phyloP scores from a whole-genome alignment of 1,284 basidiomycete species.

The Porodaedalea pini region DNA sequence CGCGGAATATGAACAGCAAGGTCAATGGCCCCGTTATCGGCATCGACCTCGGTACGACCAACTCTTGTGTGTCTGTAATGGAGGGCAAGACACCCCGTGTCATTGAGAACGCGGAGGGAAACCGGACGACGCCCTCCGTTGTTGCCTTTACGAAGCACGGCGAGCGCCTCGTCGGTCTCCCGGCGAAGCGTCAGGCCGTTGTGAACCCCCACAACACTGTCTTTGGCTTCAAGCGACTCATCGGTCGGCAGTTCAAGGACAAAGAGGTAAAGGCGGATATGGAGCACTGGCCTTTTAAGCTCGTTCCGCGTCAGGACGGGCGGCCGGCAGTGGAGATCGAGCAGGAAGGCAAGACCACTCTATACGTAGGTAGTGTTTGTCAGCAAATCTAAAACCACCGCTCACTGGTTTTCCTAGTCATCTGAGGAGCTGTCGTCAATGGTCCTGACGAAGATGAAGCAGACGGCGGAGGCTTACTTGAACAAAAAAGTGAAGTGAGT shows the following conservation, averaged over 20 bases:
- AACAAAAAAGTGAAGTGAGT: constrained; percentile 93
- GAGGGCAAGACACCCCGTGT: constrained; percentile 94
- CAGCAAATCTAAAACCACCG: constrained; percentile 7
- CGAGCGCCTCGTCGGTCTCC: constrained; percentile 91
- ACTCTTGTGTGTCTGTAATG: constrained; percentile 94
- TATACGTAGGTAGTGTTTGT: constrained; percentile 50
- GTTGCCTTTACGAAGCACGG: constrained; percentile 98
- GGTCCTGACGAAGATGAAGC: constrained; percentile 91
- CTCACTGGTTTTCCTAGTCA: constrained; percentile 44
- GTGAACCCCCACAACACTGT: constrained; percentile 95
- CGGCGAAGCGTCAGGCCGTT: constrained; percentile 96
- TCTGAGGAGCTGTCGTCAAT: constrained; percentile 82
- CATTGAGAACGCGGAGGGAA: constrained; percentile 97
- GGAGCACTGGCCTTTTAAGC: constrained; percentile 83
- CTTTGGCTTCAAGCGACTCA: constrained; percentile 95
- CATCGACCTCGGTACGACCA: constrained; percentile 85
- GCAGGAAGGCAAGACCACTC: constrained; percentile 61
- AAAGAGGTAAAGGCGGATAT: constrained; percentile 91
- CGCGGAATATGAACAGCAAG: constrained; percentile 82
- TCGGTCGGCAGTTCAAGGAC: constrained; percentile 93
- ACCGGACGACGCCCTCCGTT: constrained; percentile 95
- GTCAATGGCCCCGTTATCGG: constrained; percentile 78
- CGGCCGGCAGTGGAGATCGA: constrained; percentile 81
- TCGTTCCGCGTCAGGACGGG: constrained; percentile 69
- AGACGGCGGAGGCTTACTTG: constrained; percentile 89